A percentile compares a stretch with the other conserved stretches of the same genome.
Conservation (phyloP, 768 basidiomycete genomes). For the Crepidotus variabilis region DNA sequence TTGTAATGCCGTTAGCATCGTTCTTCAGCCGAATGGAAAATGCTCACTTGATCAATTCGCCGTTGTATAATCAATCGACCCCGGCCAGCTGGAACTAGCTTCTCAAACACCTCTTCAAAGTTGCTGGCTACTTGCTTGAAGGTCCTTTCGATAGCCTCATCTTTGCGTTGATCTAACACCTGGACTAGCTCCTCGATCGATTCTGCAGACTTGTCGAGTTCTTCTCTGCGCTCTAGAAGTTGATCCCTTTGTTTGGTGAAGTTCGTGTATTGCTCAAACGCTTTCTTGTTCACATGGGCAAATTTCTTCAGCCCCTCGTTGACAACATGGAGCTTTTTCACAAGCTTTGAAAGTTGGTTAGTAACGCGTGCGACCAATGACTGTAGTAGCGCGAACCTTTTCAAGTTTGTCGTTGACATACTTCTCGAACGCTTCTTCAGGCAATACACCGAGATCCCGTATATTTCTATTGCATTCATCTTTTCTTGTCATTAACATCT, state of each 20-base stretch:
- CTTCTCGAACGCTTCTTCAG: conserved; percentile 96
- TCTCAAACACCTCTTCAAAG: conserved; percentile 97
- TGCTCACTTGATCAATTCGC: conserved; percentile 73
- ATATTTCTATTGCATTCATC: conserved; percentile 96
- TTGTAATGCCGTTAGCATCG: conserved; percentile 18
- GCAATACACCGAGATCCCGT: conserved; percentile 91
- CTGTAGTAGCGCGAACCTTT: conserved; percentile 48
- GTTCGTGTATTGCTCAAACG: conserved; percentile 96
- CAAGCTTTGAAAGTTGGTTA: conserved; percentile 50
- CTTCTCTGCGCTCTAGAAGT: conserved; percentile 79
- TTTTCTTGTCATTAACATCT: conserved; percentile 78
- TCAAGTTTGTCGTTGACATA: conserved; percentile 88
- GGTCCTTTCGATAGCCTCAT: conserved; percentile 97
- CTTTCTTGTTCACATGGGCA: conserved; percentile 98
- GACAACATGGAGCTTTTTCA: conserved; percentile 88
- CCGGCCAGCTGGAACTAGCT: conserved; percentile 89
- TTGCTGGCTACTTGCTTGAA: conserved; percentile 98
- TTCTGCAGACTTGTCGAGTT: conserved; percentile 83
- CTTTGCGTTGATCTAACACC: conserved; percentile 93
- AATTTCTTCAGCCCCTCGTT: conserved; percentile 96
- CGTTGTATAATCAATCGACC: conserved; percentile 92
- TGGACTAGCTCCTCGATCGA: conserved; percentile 93
- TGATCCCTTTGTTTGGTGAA: conserved; percentile 98
- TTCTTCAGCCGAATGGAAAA: background rate
- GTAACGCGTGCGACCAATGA: background rate